Conservation (phyloP, 2,329 filamentous ascomycete species). For the Ilyonectria sp. region DNA sequence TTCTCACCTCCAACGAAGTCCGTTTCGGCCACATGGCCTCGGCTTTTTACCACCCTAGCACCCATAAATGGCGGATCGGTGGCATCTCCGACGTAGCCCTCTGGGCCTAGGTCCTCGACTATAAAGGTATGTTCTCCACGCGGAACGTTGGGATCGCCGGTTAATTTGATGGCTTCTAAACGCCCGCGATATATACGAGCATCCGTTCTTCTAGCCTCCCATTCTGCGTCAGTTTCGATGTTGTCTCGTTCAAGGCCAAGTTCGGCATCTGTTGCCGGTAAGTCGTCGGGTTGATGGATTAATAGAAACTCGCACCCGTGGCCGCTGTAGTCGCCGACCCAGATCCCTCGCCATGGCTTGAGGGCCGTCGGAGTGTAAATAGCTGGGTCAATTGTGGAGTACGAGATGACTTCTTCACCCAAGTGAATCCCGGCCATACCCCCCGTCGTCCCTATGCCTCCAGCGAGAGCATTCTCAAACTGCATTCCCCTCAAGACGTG, state of each 20-base stretch:
- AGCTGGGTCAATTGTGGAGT: slow-evolving; percentile 78
- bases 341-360: slow-evolving; percentile 92
- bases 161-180: slow-evolving; percentile 90
- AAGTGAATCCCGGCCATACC: slow-evolving; percentile 61
- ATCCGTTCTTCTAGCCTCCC: slow-evolving; percentile 60
- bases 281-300: slow-evolving; percentile 78
- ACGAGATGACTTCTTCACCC: slow-evolving; percentile 73
- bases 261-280: slow-evolving; percentile 56
- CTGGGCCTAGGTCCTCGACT: slow-evolving; percentile 80
- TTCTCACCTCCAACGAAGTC: slow-evolving; percentile 80
- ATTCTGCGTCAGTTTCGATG: slow-evolving; percentile 63
- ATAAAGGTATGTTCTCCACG: slow-evolving; percentile 88
- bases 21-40: slow-evolving; percentile 82
- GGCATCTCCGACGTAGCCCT: slow-evolving; percentile 75
- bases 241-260: slow-evolving; percentile 57
- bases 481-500: slow-evolving; percentile 37
- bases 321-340: slow-evolving; percentile 89
- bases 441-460: background rate
- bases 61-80: slow-evolving; percentile 80
- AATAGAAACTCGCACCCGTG: slow-evolving; percentile 93
- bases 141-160: slow-evolving; percentile 91
- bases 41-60: slow-evolving; percentile 79
- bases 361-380: slow-evolving; percentile 85
- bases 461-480: slow-evolving; percentile 20
- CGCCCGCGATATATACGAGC: slow-evolving; percentile 73